A percentile compares a stretch with the other conserved stretches of the same genome.
phyloP scores from a whole-genome alignment of 305 asterid species.

The Fraxinus floribunda region DNA sequence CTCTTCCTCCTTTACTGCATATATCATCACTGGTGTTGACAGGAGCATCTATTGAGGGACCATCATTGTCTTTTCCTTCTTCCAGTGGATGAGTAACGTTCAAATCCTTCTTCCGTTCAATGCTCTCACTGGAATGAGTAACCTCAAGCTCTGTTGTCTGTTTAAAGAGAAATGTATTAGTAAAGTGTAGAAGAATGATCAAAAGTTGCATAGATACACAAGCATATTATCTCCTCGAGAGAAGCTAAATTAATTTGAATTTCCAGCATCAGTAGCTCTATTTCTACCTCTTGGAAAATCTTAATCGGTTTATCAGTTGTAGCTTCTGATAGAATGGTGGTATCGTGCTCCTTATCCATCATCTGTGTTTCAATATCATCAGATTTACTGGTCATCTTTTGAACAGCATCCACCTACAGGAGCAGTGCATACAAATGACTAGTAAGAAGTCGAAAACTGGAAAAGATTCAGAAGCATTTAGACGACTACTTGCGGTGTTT shows the following conservation, averaged over 20 bases:
- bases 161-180: neutral
- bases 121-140: neutral
- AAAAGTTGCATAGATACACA: neutral
- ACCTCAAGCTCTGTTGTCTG: slow-evolving; percentile 23
- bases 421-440: neutral
- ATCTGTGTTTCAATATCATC: slow-evolving; percentile 19
- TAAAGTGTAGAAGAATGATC: neutral
- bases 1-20: neutral
- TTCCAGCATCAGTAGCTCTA: neutral
- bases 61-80: slow-evolving; percentile 13
- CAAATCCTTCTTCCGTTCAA: neutral
- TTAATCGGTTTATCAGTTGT: slow-evolving; percentile 16
- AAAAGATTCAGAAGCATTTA: neutral
- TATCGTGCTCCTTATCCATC: slow-evolving; percentile 13
- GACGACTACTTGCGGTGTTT: neutral
- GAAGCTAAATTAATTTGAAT: neutral
- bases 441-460: neutral
- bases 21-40: slow-evolving; percentile 3
- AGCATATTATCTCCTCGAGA: neutral
- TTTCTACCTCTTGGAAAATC: slow-evolving; percentile 18
- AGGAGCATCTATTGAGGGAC: slow-evolving; percentile 15
- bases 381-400: slow-evolving; percentile 1
- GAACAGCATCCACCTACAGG: slow-evolving; percentile 16
- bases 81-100: neutral
- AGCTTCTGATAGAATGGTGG: slow-evolving; percentile 9